These are phyloP conservation scores for Stramenopiles sp. DNA, from an alignment of 352 stramenopile species.

Conservation along the genomic window DNA sequence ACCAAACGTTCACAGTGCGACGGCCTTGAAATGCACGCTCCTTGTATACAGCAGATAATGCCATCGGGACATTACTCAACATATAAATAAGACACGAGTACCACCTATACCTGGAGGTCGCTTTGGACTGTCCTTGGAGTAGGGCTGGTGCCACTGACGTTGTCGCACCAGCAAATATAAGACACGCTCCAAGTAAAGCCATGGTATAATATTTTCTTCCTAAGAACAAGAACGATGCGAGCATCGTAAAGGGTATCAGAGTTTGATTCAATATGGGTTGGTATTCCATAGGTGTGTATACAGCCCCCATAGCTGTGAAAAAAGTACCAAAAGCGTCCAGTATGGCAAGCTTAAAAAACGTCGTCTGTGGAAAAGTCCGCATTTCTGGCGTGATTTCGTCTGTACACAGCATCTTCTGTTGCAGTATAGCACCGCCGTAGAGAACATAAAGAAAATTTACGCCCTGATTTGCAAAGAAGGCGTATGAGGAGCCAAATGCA, in stretches of 20 bases:
- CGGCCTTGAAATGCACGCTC: slow-evolving; percentile 18
- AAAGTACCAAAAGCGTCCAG: slow-evolving; percentile 22
- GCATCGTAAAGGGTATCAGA: slow-evolving; percentile 22
- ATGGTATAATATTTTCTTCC: slow-evolving; percentile 10
- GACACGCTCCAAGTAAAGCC: slow-evolving; percentile 13
- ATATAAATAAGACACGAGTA: slow-evolving; percentile 17
- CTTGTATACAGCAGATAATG: slow-evolving; percentile 22
- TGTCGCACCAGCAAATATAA: slow-evolving; percentile 17
- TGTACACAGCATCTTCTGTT: slow-evolving; percentile 14
- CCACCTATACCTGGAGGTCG: neutral
- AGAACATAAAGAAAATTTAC: slow-evolving; percentile 22
- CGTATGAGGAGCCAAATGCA: slow-evolving; percentile 15
- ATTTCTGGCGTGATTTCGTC: slow-evolving; percentile 15
- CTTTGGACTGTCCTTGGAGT: neutral
- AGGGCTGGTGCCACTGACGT: slow-evolving; percentile 15
- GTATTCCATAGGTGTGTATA: slow-evolving; percentile 19
- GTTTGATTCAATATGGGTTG: slow-evolving; percentile 23
- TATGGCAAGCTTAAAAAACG: slow-evolving; percentile 18
- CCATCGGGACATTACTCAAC: slow-evolving; percentile 19
- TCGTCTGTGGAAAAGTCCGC: neutral
- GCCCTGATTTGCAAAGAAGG: slow-evolving; percentile 21
- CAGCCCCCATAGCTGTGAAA: slow-evolving; percentile 21
- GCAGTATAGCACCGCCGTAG: slow-evolving; percentile 18
- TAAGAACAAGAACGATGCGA: slow-evolving; percentile 16
- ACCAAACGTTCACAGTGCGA: slow-evolving; percentile 19